Base-by-base conservation (phyloP, 305 asterid genomes). In the Euphrasia arctica region DNA sequence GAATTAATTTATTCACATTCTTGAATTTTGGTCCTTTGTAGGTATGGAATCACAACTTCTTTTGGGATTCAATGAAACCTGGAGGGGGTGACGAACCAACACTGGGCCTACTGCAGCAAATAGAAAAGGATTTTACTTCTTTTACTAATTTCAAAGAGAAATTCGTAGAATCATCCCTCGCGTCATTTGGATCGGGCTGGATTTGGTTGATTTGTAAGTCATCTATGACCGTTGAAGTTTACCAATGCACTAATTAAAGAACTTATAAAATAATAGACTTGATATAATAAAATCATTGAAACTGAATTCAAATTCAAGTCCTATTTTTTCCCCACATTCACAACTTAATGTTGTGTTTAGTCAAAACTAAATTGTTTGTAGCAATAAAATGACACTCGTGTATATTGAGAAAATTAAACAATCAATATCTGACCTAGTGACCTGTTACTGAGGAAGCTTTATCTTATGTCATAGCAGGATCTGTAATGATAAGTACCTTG, bases 21-120 rank as follows among this genome's bases (percentile, higher is more conserved):
- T 51, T 51, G 3, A 51, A 3, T 48, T n/a, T 4, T n/a, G 18
- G 5, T 48, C 51, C 15, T 48, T 48, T 48, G 67, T 60, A 91
- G 98, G 89, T 89, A 29, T 92, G 98, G 98, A 92, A 92, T 80
- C 98, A 92, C 76, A 89, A 92, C 80, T 92, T 89, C 82, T 92
- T 87, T 75, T 92, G 97, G 97, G 97, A 87, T 60, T 89, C 97
- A 60, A 89, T 92, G 97, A 85, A 84, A 74, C 97, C 97, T 22
- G 95, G 95, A 61, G 98, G 97, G 4, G 96, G 96, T 55, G 78
- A 74, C 67, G 70, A 69, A 80, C 98, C 98, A 42, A 82, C 81
- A 32, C 9, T 79, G 64, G 88, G 97, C 62, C 80, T 92, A 55
- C 90, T 85, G 59, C 70, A 85, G 81, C 95, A 87, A 83, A 92